phyloP scores from a whole-genome alignment of 2,329 filamentous ascomycete genomes.

The Plectosphaerella plurivora region DNA sequence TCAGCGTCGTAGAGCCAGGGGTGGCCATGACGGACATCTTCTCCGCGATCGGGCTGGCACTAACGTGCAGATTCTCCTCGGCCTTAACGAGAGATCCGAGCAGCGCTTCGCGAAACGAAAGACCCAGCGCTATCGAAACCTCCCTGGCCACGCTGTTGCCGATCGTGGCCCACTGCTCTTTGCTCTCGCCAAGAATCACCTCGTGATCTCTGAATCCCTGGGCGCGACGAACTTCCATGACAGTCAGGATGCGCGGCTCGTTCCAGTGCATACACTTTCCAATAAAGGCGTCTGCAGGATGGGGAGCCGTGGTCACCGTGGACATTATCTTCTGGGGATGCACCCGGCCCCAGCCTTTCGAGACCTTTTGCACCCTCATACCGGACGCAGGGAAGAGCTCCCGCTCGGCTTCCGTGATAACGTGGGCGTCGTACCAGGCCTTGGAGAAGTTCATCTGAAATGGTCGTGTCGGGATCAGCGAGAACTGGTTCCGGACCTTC shows the following conservation, averaged over 20 bases:
- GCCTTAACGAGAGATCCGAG: constrained; percentile 24
- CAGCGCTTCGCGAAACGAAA: constrained; percentile 58
- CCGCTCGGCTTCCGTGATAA: constrained; percentile 33
- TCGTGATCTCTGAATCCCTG: constrained; percentile 70
- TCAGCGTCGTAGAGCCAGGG: not conserved
- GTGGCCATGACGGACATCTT: not conserved
- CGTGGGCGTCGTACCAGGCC: constrained; percentile 35
- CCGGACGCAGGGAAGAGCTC: constrained; percentile 29
- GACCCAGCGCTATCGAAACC: constrained; percentile 62
- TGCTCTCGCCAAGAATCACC: constrained; percentile 55
- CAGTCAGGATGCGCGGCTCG: constrained; percentile 54
- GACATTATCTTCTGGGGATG: constrained; percentile 48
- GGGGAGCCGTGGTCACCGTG: constrained; percentile 56
- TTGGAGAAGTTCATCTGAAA: constrained; percentile 47
- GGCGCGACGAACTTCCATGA: constrained; percentile 64
- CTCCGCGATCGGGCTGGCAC: not conserved
- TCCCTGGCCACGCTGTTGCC: constrained; percentile 74
- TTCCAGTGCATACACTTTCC: constrained; percentile 61
- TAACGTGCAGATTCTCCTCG: constrained; percentile 3
- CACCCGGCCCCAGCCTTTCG: constrained; percentile 49
- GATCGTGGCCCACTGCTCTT: constrained; percentile 59
- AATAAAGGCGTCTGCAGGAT: constrained; percentile 48
- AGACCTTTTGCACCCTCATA: constrained; percentile 10
- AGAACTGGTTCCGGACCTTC: constrained; percentile 39
- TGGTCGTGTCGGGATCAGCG: constrained; percentile 55